phyloP scores from a whole-genome alignment of 306 rosid species.

The Malus orientalis region DNA sequence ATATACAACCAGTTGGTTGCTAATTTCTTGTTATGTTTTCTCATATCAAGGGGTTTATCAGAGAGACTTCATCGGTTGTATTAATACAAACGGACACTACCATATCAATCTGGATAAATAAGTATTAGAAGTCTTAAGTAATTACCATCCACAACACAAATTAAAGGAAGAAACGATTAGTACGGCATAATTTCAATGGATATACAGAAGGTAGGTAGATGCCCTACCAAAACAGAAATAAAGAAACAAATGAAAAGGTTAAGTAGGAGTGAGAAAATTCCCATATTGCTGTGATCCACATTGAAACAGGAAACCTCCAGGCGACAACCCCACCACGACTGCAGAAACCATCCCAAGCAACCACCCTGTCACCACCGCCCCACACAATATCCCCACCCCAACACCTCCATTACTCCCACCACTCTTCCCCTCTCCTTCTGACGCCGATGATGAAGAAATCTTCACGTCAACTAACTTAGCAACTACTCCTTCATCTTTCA shows the following conservation, averaged over 20 bases:
- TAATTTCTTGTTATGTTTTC: not conserved
- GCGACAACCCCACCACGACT: constrained; percentile 10
- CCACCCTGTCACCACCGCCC: constrained; percentile 36
- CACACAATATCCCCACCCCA: constrained; percentile 13
- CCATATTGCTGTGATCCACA: constrained; percentile 1
- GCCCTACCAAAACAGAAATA: not conserved
- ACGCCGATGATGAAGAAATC: not conserved
- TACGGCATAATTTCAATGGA: not conserved
- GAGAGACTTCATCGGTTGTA: not conserved
- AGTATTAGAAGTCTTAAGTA: not conserved
- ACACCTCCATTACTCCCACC: not conserved
- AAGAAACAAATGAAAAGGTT: not conserved
- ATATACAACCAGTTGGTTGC: not conserved
- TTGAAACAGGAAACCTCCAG: constrained; percentile 19
- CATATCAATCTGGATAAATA: too few species aligned
- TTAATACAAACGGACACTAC: too few species aligned
- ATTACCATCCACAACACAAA: not conserved
- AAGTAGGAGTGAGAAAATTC: constrained; percentile 35
- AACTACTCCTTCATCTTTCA: not conserved
- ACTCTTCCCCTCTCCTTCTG: constrained; percentile 1
- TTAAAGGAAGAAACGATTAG: not conserved
- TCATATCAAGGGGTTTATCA: not conserved
- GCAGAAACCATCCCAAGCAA: constrained; percentile 34
- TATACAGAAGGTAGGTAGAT: not conserved
- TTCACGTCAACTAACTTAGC: not conserved